These are phyloP conservation scores for Magnaporthiopsis poae DNA, from an alignment of 2,329 filamentous ascomycete genomes.

Conservation along the genomic window DNA sequence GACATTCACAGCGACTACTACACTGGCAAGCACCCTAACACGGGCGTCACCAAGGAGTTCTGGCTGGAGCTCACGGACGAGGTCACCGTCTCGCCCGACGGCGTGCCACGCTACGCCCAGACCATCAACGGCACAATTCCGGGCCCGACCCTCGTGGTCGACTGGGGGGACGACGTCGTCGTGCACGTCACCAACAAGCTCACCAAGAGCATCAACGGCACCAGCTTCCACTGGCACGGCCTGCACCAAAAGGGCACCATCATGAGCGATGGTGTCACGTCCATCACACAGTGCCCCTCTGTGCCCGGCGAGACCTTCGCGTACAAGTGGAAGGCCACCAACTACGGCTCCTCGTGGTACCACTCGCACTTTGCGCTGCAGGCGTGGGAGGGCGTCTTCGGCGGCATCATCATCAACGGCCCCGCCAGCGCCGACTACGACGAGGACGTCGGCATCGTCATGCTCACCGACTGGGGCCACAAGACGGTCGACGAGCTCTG, in stretches of 20 bases:
- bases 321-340: slow-evolving; percentile 47
- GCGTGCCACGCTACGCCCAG: slow-evolving; percentile 28
- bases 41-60: slow-evolving; percentile 41
- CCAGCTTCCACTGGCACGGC: slow-evolving; percentile 54
- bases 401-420: slow-evolving; percentile 52
- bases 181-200: slow-evolving; percentile 25
- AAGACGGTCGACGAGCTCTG: slow-evolving; percentile 29
- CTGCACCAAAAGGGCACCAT: slow-evolving; percentile 46
- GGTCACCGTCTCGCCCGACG: slow-evolving; percentile 33
- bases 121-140: slow-evolving; percentile 26
- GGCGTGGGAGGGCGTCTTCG: slow-evolving; percentile 46
- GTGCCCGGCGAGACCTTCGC: slow-evolving; percentile 24
- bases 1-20: slow-evolving; percentile 38
- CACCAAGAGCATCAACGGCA: slow-evolving; percentile 39
- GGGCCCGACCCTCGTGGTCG: slow-evolving; percentile 22
- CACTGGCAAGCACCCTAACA: slow-evolving; percentile 27
- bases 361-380: slow-evolving; percentile 48
- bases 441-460: slow-evolving; percentile 49
- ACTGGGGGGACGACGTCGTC: slow-evolving; percentile 28
- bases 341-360: slow-evolving; percentile 49
- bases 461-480: slow-evolving; percentile 51
- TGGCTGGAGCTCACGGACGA: slow-evolving; percentile 21
- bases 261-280: slow-evolving; percentile 27
- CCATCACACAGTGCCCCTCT: slow-evolving; percentile 30
- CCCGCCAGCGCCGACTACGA: slow-evolving; percentile 51